These are phyloP conservation scores for Solanum rostratum DNA, from an alignment of 257 asterid species.

Conservation along the genomic window DNA sequence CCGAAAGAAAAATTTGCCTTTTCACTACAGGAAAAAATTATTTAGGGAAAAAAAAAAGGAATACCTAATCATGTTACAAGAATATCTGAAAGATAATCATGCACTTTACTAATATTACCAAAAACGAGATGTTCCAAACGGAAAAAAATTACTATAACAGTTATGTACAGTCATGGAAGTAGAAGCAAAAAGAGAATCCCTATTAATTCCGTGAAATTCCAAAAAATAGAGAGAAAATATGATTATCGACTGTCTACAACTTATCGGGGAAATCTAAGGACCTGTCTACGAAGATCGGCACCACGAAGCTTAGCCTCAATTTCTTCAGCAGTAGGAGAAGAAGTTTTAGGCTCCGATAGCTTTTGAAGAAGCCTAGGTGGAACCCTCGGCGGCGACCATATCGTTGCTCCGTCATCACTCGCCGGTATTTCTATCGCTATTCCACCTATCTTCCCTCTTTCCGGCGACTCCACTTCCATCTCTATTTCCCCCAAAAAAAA, in stretches of 20 bases:
- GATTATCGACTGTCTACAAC: neutral
- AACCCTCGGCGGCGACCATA: conserved; percentile 69
- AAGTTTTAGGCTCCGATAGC: conserved; percentile 62
- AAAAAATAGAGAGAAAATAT: neutral
- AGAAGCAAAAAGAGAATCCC: neutral
- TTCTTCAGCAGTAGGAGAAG: conserved; percentile 60
- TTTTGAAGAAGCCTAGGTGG: conserved; percentile 73
- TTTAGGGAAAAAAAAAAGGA: neutral
- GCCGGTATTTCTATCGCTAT: conserved; percentile 77
- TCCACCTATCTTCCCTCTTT: conserved; percentile 44
- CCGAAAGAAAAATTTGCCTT: neutral
- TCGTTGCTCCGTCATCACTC: conserved; percentile 50
- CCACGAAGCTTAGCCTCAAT: conserved; percentile 79
- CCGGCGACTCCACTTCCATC: conserved; percentile 58
- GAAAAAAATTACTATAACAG: neutral
- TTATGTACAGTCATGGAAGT: neutral
- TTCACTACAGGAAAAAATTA: neutral
- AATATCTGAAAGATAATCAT: neutral
- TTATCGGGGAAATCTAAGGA: neutral
- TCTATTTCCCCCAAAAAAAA: neutral
- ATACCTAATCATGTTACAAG: neutral
- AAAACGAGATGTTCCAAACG: neutral
- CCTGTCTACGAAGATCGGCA: conserved; percentile 94
- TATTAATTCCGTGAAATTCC: neutral
- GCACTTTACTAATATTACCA: neutral